phyloP scores from a whole-genome alignment of 768 basidiomycete species.

The Suillus cothurnatus region DNA sequence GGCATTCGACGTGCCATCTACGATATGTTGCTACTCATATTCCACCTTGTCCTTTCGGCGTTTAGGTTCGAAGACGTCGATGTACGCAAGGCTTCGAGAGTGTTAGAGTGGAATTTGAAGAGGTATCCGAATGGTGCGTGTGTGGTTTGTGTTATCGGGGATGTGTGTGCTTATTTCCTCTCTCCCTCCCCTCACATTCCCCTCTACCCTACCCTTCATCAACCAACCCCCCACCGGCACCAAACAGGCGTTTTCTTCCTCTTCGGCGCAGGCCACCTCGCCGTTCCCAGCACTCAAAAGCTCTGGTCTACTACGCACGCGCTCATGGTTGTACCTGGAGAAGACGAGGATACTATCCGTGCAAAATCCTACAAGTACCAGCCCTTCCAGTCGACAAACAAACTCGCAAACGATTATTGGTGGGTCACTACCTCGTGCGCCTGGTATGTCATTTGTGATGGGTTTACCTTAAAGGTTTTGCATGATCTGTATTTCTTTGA shows the following conservation, averaged over 20 bases:
- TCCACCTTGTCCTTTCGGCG: conserved; percentile 84
- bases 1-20: conserved; percentile 81
- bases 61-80: conserved; percentile 82
- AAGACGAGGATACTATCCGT: conserved; percentile 45
- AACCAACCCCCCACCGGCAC: not conserved
- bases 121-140: conserved; percentile 70
- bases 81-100: conserved; percentile 67
- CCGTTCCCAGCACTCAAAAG: conserved; percentile 73
- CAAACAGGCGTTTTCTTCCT: conserved; percentile 84
- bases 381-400: conserved; percentile 51
- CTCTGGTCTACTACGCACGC: conserved; percentile 71
- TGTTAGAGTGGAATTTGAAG: conserved; percentile 86
- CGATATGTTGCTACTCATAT: conserved; percentile 89
- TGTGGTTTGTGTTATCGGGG: no score
- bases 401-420: conserved; percentile 63
- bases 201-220: no score
- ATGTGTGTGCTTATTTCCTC: not conserved
- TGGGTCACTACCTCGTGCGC: conserved; percentile 32
- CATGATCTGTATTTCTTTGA: conserved; percentile 64
- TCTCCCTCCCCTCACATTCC: not conserved
- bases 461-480: conserved; percentile 56
- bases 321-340: conserved; percentile 69
- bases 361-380: conserved; percentile 41
- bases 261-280: conserved; percentile 86
- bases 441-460: not conserved